phyloP scores from a whole-genome alignment of 2,329 filamentous ascomycete species.

The Thelonectria discophora region DNA sequence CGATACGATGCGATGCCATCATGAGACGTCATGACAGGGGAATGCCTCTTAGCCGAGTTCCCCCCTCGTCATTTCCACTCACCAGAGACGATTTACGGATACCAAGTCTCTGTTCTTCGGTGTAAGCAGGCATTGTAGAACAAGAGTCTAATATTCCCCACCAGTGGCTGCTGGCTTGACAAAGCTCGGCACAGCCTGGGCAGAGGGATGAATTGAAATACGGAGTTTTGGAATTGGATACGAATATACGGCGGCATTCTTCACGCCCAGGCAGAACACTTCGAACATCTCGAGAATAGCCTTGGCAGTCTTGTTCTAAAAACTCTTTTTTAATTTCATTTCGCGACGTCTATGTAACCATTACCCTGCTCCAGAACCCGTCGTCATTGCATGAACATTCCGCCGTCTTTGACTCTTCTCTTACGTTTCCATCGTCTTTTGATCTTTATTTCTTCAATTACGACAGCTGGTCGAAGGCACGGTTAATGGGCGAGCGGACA shows the following conservation, averaged over 20 bases:
- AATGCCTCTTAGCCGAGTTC: slow-evolving; percentile 2
- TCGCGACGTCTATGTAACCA: slow-evolving; percentile 39
- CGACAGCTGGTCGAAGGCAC: slow-evolving; percentile 96
- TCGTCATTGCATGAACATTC: slow-evolving; percentile 42
- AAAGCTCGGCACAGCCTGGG: neutral
- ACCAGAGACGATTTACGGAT: neutral
- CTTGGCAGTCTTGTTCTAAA: slow-evolving; percentile 34
- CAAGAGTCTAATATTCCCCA: slow-evolving; percentile 8
- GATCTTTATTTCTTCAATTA: slow-evolving; percentile 58
- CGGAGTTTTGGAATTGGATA: slow-evolving; percentile 18
- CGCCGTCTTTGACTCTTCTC: slow-evolving; percentile 27
- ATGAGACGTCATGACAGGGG: slow-evolving; percentile 33
- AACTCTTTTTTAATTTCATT: slow-evolving; percentile 41
- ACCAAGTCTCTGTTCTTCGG: neutral
- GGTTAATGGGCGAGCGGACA: slow-evolving; percentile 94
- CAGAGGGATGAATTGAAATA: slow-evolving; percentile 6
- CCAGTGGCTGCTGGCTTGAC: neutral
- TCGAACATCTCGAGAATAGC: slow-evolving; percentile 4
- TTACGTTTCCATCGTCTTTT: slow-evolving; percentile 28
- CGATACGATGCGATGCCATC: slow-evolving; percentile 30
- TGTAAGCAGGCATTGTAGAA: neutral
- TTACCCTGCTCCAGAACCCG: slow-evolving; percentile 40
- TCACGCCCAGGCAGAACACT: neutral
- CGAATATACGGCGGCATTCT: neutral
- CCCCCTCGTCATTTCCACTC: slow-evolving; percentile 1